Conservation (phyloP, 2,329 filamentous ascomycete genomes). For the Gaeumannomyces tritici region DNA sequence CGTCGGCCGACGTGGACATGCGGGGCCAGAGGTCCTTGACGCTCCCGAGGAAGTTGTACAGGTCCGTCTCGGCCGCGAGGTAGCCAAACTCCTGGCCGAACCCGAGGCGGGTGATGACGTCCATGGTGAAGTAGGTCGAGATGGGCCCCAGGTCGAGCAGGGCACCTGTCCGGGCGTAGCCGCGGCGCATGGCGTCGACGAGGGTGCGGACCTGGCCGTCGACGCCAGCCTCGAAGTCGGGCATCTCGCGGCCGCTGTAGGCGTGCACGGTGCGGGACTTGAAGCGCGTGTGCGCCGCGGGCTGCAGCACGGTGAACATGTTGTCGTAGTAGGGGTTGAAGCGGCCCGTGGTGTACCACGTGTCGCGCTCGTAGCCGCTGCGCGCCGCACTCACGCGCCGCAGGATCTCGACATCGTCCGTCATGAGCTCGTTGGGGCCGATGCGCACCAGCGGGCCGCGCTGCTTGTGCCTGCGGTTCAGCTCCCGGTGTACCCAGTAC, state of each 20-base stretch:
- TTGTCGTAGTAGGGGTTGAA: conserved; percentile 36
- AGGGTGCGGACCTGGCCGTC: conserved; percentile 3
- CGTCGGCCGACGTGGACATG: conserved; percentile 26
- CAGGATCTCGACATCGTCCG: conserved; percentile 20
- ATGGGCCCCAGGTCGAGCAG: background rate
- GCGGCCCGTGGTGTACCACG: conserved; percentile 33
- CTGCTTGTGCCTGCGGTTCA: conserved; percentile 13
- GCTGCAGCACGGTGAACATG: conserved; percentile 31
- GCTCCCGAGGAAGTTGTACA: conserved; percentile 30
- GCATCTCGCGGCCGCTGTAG: conserved; percentile 19
- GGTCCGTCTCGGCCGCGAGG: conserved; percentile 30
- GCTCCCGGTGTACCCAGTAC: conserved; percentile 12
- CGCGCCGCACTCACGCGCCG: conserved; percentile 18
- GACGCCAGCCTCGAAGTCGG: conserved; percentile 11
- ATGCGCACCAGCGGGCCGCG: conserved; percentile 19
- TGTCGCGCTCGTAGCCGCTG: conserved; percentile 17
- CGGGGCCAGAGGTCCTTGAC: conserved; percentile 24
- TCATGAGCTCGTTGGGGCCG: conserved; percentile 25
- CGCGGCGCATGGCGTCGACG: background rate
- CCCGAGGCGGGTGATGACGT: conserved; percentile 38
- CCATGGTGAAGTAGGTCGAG: conserved; percentile 34
- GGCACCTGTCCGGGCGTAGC: background rate
- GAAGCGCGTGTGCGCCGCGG: conserved; percentile 16
- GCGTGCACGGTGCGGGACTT: conserved; percentile 15
- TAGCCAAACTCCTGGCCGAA: conserved; percentile 39